A percentile compares a stretch with the other conserved stretches of the same genome.
Evolutionary conservation across 2,329 filamentous ascomycete species (phyloP).

Genomic region (Myrmaecium sp.): DNA sequence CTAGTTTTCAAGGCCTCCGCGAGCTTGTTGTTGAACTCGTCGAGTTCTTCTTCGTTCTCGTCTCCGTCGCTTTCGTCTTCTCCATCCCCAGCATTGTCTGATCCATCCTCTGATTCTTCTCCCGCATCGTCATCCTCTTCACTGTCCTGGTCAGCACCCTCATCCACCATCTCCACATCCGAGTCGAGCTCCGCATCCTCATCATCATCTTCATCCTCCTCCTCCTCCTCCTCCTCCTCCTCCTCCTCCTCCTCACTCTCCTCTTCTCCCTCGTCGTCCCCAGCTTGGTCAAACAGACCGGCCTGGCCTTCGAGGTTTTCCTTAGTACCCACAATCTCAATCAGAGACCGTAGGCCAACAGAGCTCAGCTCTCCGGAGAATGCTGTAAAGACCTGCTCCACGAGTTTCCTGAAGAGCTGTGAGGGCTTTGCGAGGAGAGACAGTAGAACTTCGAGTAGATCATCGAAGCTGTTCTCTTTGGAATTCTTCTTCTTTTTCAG

Average conservation of each 20-base stretch:
- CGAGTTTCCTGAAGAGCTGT: slow-evolving; percentile 67
- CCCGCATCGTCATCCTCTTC: slow-evolving; percentile 11
- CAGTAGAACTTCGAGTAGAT: slow-evolving; percentile 76
- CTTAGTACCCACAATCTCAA: slow-evolving; percentile 56
- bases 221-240: slow-evolving; percentile 26
- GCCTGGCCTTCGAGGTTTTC: slow-evolving; percentile 74
- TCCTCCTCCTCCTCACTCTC: slow-evolving; percentile 31
- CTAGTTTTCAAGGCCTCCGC: slow-evolving; percentile 58
- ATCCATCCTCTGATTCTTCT: slow-evolving; percentile 8
- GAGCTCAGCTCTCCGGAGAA: slow-evolving; percentile 62
- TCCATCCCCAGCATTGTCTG: slow-evolving; percentile 7
- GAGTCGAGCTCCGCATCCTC: slow-evolving; percentile 22
- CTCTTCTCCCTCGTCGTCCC: slow-evolving; percentile 21
- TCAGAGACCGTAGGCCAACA: slow-evolving; percentile 50
- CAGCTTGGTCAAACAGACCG: slow-evolving; percentile 58
- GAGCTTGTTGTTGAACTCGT: slow-evolving; percentile 57
- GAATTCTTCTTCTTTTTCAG: slow-evolving; percentile 23
- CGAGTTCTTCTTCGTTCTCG: slow-evolving; percentile 35
- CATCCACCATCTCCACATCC: slow-evolving; percentile 27
- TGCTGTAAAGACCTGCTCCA: slow-evolving; percentile 71
- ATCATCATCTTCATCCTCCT: slow-evolving; percentile 29
- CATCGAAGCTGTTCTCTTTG: slow-evolving; percentile 35
- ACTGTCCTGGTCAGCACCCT: slow-evolving; percentile 10
- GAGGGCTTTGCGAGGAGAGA: slow-evolving; percentile 78
- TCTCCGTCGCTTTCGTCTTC: slow-evolving; percentile 12